Evolutionary conservation across 2,329 filamentous ascomycete genomes (phyloP), one percentile per base, ranked within the genome.

Genomic region (Scedosporium aurantiacum): DNA sequence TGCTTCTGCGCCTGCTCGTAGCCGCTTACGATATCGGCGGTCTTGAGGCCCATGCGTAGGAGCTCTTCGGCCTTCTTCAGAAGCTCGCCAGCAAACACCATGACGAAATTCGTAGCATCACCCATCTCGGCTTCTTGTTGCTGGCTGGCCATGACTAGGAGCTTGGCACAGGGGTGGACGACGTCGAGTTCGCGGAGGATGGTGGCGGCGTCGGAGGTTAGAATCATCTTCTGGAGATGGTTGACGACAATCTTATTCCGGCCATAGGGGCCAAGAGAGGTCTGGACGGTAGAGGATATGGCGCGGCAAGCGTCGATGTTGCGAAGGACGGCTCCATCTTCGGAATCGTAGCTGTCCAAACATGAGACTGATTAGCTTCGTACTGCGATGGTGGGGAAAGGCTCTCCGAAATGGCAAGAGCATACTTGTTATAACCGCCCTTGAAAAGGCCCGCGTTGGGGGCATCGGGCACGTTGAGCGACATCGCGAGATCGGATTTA

Each of bases 161-260:
- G 82, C 79, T 99, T 99, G 59, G 94, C 95, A 62, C 94, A 94
- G 65, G 95, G 94, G 79, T 99, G 94, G 62, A 99, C 92, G 65
- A 99, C 94, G 71, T 99, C 94, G 74, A 99, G 86, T 79, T 99
- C 95, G 71, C 91, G 88, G 68, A 99, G 83, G 73, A 99, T 99
- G 52, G 94, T 97, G 67, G 94, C 94, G 66, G 94, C 94, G 73
- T 99, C 94, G 64, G 92, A 97, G 68, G 95, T 99, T 66, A 99
- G 82, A 69, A 97, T 96, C 94, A 99, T 97, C 83, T 99, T 99
- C 76, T 96, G 91, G 65, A 99, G 83, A 79, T 99, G 95, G 82
- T 99, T 99, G 82, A 99, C 97, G 79, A 99, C 91, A 72, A 99
- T 92, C 81, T 99, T 99, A 82, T 99, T 99, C 76, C 94, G 90